phyloP scores from a whole-genome alignment of 2,329 filamentous ascomycete species.

The Penicillium fuscoglaucum region DNA sequence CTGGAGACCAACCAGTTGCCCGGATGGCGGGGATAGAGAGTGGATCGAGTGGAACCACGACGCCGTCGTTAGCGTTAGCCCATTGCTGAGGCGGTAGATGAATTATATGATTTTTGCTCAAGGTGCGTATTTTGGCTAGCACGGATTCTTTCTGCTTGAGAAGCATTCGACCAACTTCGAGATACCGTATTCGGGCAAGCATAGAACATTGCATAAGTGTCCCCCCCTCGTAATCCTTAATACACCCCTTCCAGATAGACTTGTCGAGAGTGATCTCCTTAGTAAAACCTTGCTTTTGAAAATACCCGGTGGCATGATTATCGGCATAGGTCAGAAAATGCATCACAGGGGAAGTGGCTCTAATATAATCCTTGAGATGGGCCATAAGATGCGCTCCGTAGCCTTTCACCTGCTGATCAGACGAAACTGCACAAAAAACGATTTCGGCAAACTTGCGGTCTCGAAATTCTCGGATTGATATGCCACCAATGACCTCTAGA shows the following conservation, averaged over 20 bases:
- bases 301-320: constrained; percentile 98
- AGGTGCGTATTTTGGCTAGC: constrained; percentile 89
- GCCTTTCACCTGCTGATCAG: constrained; percentile 96
- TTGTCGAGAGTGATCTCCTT: constrained; percentile 94
- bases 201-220: constrained; percentile 99
- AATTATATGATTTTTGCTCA: constrained; percentile 81
- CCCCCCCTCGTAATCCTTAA: constrained; percentile 98
- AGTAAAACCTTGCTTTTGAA: constrained; percentile 98
- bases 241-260: constrained; percentile 97
- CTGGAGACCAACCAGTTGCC: constrained; percentile 88
- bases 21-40: constrained; percentile 84
- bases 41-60: constrained; percentile 72
- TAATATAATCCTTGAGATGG: constrained; percentile 96
- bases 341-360: constrained; percentile 94
- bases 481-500: constrained; percentile 84
- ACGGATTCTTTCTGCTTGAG: constrained; percentile 96
- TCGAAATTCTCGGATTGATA: constrained; percentile 93
- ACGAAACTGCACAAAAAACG: constrained; percentile 96
- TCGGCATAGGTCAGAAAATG: constrained; percentile 98
- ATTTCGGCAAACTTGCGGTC: constrained; percentile 94
- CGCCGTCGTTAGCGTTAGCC: constrained; percentile 59
- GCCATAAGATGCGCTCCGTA: constrained; percentile 98
- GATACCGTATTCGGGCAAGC: constrained; percentile 90
- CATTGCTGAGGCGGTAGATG: constrained; percentile 83
- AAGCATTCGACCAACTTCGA: constrained; percentile 88